Percentiles rank a stretch among this genome's conserved stretches.
phyloP scores from a whole-genome alignment of 2,329 filamentous ascomycete species.

The Colletotrichum phormii region DNA sequence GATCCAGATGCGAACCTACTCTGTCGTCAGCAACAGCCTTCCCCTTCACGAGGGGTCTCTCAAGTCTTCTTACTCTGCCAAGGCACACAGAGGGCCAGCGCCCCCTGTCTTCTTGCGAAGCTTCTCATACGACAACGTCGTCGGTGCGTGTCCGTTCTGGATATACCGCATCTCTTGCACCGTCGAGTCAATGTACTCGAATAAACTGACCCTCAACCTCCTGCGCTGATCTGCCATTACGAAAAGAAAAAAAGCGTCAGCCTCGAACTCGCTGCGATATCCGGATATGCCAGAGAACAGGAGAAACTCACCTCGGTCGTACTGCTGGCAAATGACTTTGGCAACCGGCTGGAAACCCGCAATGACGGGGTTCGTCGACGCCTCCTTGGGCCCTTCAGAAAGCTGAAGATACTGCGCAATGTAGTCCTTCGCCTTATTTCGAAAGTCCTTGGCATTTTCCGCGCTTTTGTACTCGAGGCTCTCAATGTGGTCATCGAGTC shows the following conservation, averaged over 20 bases:
- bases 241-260: conserved; percentile 7
- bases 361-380: not conserved
- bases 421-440: conserved; percentile 21
- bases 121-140: conserved; percentile 10
- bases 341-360: conserved; percentile 23
- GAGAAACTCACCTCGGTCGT: conserved; percentile 12
- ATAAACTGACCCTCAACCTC: conserved; percentile 15
- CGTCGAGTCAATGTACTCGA: conserved; percentile 34
- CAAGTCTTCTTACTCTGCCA: conserved; percentile 29
- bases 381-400: not conserved
- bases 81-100: conserved; percentile 25
- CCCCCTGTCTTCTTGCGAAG: conserved; percentile 30
- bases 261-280: too few relatives aligned
- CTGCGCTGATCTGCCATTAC: conserved; percentile 13
- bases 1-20: conserved; percentile 26
- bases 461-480: conserved; percentile 16
- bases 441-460: conserved; percentile 18
- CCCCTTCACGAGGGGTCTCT: too few relatives aligned
- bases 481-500: conserved; percentile 35
- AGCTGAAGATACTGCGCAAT: conserved; percentile 21
- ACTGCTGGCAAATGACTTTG: conserved; percentile 18
- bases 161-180: conserved; percentile 21
- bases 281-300: too few relatives aligned
- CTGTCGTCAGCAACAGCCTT: not conserved
- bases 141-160: conserved; percentile 27